Evolutionary conservation across 2,329 filamentous ascomycete genomes (phyloP), one percentile per base, ranked within the genome.

Genomic region (Niveomyces coronatus): DNA sequence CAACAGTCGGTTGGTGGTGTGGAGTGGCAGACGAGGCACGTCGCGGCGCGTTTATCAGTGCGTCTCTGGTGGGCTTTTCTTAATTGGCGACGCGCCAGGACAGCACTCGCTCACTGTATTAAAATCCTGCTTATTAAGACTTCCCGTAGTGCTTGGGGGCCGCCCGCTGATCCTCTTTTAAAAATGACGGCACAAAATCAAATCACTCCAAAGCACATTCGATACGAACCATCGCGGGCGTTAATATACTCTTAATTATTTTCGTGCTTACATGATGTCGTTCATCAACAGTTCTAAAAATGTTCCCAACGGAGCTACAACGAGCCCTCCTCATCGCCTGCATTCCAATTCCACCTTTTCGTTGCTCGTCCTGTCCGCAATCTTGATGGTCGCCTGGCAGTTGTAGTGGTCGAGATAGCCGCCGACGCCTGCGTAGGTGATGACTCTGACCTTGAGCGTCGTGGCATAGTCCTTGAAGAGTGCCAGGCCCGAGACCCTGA

Each of bases 1-100:
- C 9, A 28, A n/a, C 20, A 15, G n/a, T 15, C 15, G 14, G n/a
- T 16, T 19, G 36, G 19, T 31, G 11, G 30, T 33, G 36, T 39
- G 36, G 36, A 33, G 36, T 7, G 24, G 5, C n/a, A n/a, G n/a
- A n/a, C 5, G 14, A 9, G 19, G n/a, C 36, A 39, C 29, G 36
- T 32, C 22, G 29, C 5, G 22, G 22, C 7, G 22, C 22, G 22
- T 24, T 7, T 11, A 24, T 7, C 19, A 17, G 29, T 30, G 36
- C 30, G 36, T 31, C 20, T 31, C 31, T n/a, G 35, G 19, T 19
- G 36, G 28, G 30, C 36, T 32, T 38, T 32, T n/a, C n/a, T n/a
- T 32, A 22, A 38, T 38, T 26, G 19, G 29, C 16, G 36, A 38
- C 36, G 36, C 36, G 36, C 36, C 7, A 17, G 13, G n/a, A n/a